Percentiles rank a stretch among this genome's conserved stretches.
Conservation (phyloP, 495 filamentous ascomycete species). For the Aeminium ludgeri region DNA sequence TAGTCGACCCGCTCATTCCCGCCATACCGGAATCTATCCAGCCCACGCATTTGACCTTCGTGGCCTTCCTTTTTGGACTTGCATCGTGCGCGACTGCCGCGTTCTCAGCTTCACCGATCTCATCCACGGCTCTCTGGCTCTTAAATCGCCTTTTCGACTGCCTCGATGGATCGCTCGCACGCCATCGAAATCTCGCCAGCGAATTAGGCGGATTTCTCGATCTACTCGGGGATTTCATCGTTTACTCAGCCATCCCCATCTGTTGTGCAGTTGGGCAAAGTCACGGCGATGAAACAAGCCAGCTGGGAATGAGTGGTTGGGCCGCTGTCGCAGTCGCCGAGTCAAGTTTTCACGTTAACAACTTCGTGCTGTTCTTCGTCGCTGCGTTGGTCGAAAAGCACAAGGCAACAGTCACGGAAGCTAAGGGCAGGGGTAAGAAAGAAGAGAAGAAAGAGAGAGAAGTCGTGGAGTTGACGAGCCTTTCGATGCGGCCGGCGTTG, state of each 20-base stretch:
- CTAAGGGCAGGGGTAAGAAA: neutral
- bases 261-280: neutral
- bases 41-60: conserved; percentile 16
- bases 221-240: conserved; percentile 21
- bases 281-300: neutral
- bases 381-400: conserved; percentile 19
- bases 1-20: conserved; percentile 15
- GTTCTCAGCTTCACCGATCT: neutral
- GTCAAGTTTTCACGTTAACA: conserved; percentile 23
- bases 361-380: conserved; percentile 26
- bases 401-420: neutral
- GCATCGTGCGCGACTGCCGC: conserved; percentile 6
- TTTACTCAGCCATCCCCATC: conserved; percentile 24
- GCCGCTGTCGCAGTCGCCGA: conserved; percentile 18
- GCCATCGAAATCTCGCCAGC: conserved; percentile 13
- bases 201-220: conserved; percentile 25
- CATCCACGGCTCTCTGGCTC: conserved; percentile 15
- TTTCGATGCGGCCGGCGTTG: conserved; percentile 24
- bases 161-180: conserved; percentile 23
- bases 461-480: conserved; percentile 23
- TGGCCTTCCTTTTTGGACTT: conserved; percentile 18
- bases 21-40: conserved; percentile 14
- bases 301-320: conserved; percentile 5
- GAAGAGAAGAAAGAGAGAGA: neutral
- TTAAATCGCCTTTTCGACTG: conserved; percentile 23